Evolutionary conservation across 176 grass and related monocot genomes (phyloP).

Genomic region (Cenchrus fungigraminus): DNA sequence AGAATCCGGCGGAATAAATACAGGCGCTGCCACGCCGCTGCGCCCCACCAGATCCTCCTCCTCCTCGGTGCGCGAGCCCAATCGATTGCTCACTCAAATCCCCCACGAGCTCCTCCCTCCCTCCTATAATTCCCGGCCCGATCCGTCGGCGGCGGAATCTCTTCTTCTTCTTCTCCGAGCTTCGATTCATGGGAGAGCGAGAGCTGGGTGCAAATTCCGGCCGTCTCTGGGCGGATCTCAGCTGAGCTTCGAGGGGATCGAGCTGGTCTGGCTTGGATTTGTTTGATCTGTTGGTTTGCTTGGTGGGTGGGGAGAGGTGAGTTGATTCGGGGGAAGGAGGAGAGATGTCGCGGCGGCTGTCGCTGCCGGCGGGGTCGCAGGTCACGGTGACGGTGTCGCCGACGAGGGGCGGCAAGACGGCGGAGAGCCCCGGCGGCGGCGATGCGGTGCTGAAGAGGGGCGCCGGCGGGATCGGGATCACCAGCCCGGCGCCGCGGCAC

Average conservation of each 20-base stretch:
- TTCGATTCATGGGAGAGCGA: constrained; percentile 1
- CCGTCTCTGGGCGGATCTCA: neutral
- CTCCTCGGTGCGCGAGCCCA: constrained; percentile 48
- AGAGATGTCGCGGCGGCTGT: constrained; percentile 58
- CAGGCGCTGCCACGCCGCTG: constrained; percentile 35
- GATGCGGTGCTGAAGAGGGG: constrained; percentile 47
- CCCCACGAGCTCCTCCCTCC: neutral
- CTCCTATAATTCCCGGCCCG: neutral
- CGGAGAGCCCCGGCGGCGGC: constrained; percentile 13
- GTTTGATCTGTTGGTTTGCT: neutral
- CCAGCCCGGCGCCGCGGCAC: constrained; percentile 70
- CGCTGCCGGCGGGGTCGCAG: constrained; percentile 51
- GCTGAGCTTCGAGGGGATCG: neutral
- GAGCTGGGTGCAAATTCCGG: neutral
- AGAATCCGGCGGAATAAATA: constrained; percentile 46
- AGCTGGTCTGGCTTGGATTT: neutral
- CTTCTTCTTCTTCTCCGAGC: neutral
- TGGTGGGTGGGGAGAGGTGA: neutral
- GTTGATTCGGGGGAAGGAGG: neutral
- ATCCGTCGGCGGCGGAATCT: neutral
- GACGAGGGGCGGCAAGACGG: constrained; percentile 20
- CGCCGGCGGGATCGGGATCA: constrained; percentile 55
- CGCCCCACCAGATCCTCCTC: constrained; percentile 42
- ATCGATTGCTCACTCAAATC: constrained; percentile 46
- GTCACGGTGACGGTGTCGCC: constrained; percentile 54